A percentile compares a stretch with the other conserved stretches of the same genome.
phyloP scores from a whole-genome alignment of 1,284 basidiomycete species.

The Trichosporon sp. region DNA sequence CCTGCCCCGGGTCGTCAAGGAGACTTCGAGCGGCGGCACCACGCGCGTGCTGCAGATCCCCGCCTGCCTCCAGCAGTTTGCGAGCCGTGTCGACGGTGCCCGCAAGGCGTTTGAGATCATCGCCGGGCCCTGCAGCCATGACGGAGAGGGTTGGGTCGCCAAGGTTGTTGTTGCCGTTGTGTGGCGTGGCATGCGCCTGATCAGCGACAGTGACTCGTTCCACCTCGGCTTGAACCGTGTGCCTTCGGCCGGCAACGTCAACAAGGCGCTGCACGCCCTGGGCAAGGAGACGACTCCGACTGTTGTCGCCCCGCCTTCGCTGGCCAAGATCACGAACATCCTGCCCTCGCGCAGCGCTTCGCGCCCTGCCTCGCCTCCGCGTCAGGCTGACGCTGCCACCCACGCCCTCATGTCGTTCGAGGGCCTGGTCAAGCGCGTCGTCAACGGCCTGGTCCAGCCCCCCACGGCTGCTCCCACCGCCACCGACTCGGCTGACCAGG shows the following conservation, averaged over 20 bases:
- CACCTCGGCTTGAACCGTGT: constrained; percentile 23
- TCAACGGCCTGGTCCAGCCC: constrained; percentile 44
- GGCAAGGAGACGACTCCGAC: constrained; percentile 33
- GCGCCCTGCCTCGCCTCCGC: constrained; percentile 45
- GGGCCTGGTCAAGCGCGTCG: constrained; percentile 46
- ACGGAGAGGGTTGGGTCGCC: constrained; percentile 50
- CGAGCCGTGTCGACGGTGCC: constrained; percentile 44
- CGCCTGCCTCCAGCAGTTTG: constrained; percentile 46
- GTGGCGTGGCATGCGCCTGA: constrained; percentile 49
- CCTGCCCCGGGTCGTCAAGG: constrained; percentile 35
- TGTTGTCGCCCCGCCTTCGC: constrained; percentile 27
- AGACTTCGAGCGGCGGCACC: constrained; percentile 33
- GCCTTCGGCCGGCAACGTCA: constrained; percentile 41
- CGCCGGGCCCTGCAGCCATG: constrained; percentile 44
- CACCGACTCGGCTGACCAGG: constrained; percentile 29
- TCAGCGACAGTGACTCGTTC: constrained; percentile 35
- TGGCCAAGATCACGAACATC: constrained; percentile 41
- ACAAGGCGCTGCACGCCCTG: constrained; percentile 38
- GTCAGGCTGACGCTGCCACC: constrained; percentile 36
- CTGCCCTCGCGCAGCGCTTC: constrained; percentile 40
- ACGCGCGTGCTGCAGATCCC: constrained; percentile 39
- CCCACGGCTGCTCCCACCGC: constrained; percentile 32
- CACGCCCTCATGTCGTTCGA: constrained; percentile 47
- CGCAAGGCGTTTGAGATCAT: constrained; percentile 45
- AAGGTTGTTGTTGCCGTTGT: constrained; percentile 47